Base-by-base conservation (phyloP, 129 eudicot genomes). In the Flaveria brownii region DNA sequence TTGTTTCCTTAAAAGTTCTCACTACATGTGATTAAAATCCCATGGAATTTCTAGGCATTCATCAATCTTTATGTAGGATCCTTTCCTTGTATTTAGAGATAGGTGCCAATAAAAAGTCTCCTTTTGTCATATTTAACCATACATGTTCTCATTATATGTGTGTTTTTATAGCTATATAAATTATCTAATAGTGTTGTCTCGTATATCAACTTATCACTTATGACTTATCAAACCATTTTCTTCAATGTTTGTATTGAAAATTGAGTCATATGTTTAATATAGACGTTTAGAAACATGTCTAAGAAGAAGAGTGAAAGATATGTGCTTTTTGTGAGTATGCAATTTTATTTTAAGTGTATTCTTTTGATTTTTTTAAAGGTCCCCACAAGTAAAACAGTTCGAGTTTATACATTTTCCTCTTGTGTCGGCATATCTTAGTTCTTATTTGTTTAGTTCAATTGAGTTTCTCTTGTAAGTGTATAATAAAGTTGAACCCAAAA, bases 61-160 rank as follows among this genome's bases (percentile, higher is more conserved):
- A 74, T 66, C 63, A 42, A 74, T 66, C 41, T 73, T 74, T n/a
- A 67, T 64, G 70, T 55, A 54, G 75, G 55, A 66, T 73, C 63
- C 41, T 67, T 67, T 20, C 69, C 55, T 74, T 80, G 80, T 80
- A 74, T 56, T 33, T 80, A 67, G 63, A 80, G 15, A 80, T 80
- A 56, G 54, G 56, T 80, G 84, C 76, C 75, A 74, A 80, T 80
- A 74, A 47, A 56, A 64, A 36, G 56, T 71, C 61, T 26, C 30
- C 9, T 18, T 63, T 46, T 66, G 68, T 74, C 55, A 47, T 78
- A 68, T 74, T 55, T 33, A 67, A 69, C 71, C 33, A 49, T 62
- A 62, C 66, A 60, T 64, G 8, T 22, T 51, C 47, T 63, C 5
- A 14, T 78, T 78, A 47, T 45, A 26, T 17, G 60, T 25, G 51